A percentile compares a stretch with the other conserved stretches of the same genome.
These are phyloP conservation scores for Corylus heterophylla DNA, from an alignment of 306 rosid genomes.

Conservation along the genomic window DNA sequence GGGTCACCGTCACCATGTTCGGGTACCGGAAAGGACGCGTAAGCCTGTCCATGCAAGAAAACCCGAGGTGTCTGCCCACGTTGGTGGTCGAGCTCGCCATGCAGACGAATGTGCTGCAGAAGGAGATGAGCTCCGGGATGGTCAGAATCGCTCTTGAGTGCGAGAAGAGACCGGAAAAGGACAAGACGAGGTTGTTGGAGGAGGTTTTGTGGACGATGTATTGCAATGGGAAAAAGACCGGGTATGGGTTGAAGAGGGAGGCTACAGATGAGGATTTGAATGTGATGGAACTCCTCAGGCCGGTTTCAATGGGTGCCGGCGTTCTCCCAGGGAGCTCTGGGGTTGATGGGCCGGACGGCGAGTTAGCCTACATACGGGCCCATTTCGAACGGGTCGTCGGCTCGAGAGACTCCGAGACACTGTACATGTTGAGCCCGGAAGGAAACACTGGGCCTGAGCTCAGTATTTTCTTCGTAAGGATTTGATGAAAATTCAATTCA, in stretches of 20 bases:
- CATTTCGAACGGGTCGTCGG: constrained; percentile 71
- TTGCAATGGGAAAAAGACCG: constrained; percentile 77
- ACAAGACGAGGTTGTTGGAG: constrained; percentile 49
- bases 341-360: constrained; percentile 47
- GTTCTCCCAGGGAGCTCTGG: constrained; percentile 57
- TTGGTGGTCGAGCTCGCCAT: constrained; percentile 64
- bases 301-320: constrained; percentile 84
- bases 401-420: constrained; percentile 69
- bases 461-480: constrained; percentile 72
- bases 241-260: constrained; percentile 70
- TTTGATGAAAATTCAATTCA: constrained; percentile 18
- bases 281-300: constrained; percentile 69
- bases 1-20: constrained; percentile 62
- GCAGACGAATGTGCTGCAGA: constrained; percentile 60
- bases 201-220: constrained; percentile 78
- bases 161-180: constrained; percentile 65
- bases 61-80: constrained; percentile 48
- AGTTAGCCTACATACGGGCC: constrained; percentile 65
- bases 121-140: constrained; percentile 71
- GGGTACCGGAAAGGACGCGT: constrained; percentile 76
- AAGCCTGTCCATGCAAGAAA: constrained; percentile 64
- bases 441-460: constrained; percentile 74
- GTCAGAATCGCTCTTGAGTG: constrained; percentile 78
- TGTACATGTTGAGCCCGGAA: constrained; percentile 83
- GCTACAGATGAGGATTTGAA: constrained; percentile 60